Evolutionary conservation across 441 rosid genomes (phyloP), one percentile per base, ranked within the genome.

Genomic region (Corymbia calophylla): DNA sequence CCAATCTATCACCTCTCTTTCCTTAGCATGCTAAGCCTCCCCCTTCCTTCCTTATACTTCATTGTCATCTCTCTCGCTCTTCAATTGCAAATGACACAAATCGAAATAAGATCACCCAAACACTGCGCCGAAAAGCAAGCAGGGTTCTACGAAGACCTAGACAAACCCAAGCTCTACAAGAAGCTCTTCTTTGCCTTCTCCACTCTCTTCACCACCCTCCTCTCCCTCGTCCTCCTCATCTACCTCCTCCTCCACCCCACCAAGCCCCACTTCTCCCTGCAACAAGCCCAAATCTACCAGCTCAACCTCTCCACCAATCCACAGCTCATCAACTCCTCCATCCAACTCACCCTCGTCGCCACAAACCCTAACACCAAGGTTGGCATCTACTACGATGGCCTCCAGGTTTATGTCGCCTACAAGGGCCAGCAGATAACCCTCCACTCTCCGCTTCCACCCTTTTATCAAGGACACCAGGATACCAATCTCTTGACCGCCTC

Each of bases 351-450:
- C 86, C 89, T 95, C 2, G 87, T 92, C 51, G 92, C 95, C 90
- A 88, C 70, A 53, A 96, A 96, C 90, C 94, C 97, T 1, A 95
- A 96, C 88, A 77, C 93, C 56, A 93, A 92, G 87, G 95, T 95
- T 25, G 95, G 96, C 88, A 86, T 96, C 89, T 96, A 95, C 95
- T 96, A 96, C 93, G 97, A 96, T 80, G 91, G 93, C 64, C 86
- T 95, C 53, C 94, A 87, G 53, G 94, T 92, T 80, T 93, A 95
- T 53, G 96, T 94, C 14, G 89, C 94, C 27, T 96, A 96, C 89
- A 93, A 93, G 86, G 95, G 96, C 35, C 97, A 96, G 88, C 97
- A 91, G 93, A 96, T 96, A 88, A 96, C 98, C 1, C 86, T 48
- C 3, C 91, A 93, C 54, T 87, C 96, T 80, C 53, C 90, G 15